Percentiles rank a stretch among this genome's conserved stretches.
phyloP scores from a whole-genome alignment of 768 basidiomycete species.

The Lyophyllum shimeji region DNA sequence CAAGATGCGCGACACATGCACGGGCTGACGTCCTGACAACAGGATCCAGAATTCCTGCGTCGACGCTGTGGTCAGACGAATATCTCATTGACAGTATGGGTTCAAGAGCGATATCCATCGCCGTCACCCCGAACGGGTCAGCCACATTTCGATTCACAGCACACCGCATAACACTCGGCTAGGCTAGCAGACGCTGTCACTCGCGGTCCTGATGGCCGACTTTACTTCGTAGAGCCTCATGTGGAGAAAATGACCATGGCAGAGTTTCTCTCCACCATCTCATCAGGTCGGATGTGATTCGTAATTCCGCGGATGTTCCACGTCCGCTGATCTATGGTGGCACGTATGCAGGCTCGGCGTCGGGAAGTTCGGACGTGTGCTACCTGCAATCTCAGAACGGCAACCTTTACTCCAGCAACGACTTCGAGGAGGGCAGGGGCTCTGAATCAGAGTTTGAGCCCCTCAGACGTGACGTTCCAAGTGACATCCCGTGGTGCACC shows the following conservation, averaged over 20 bases:
- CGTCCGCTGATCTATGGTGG: background rate
- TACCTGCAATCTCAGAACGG: constrained; percentile 95
- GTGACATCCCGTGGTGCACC: constrained; percentile 71
- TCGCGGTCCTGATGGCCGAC: constrained; percentile 45
- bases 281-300: constrained; percentile 26
- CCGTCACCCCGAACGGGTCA: constrained; percentile 84
- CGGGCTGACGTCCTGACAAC: background rate
- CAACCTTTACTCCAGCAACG: constrained; percentile 62
- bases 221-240: constrained; percentile 78
- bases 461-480: constrained; percentile 65
- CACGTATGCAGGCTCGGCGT: constrained; percentile 1
- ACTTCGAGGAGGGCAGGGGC: constrained; percentile 31
- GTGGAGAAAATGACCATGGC: constrained; percentile 67
- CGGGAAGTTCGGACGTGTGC: constrained; percentile 35
- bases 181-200: constrained; percentile 80
- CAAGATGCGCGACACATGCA: background rate
- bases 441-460: constrained; percentile 57
- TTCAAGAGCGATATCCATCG: constrained; percentile 59
- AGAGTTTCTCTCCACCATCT: constrained; percentile 44
- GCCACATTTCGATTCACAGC: constrained; percentile 14
- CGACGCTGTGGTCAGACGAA: constrained; percentile 61
- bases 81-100: constrained; percentile 62
- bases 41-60: constrained; percentile 53
- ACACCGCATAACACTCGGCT: constrained; percentile 11
- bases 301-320: background rate